These are phyloP conservation scores for Pyrenopolyporus hunteri DNA, from an alignment of 495 filamentous ascomycete genomes.

Conservation along the genomic window DNA sequence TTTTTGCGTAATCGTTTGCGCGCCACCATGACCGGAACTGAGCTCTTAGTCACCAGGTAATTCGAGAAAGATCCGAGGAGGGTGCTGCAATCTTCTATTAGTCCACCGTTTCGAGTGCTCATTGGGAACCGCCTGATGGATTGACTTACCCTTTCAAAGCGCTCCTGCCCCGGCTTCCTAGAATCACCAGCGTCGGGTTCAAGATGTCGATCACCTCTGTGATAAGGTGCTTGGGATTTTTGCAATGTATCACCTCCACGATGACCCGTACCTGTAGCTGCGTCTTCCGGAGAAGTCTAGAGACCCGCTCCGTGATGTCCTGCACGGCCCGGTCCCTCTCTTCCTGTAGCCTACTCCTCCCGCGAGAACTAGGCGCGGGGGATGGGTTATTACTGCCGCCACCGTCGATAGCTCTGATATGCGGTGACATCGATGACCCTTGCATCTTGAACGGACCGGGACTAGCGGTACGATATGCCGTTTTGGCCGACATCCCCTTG, in stretches of 20 bases:
- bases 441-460: constrained; percentile 39
- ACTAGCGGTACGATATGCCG: constrained; percentile 40
- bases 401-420: constrained; percentile 31
- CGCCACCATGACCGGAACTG: constrained; percentile 94
- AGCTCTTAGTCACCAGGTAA: constrained; percentile 93
- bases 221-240: constrained; percentile 85
- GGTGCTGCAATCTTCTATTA: constrained; percentile 30
- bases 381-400: constrained; percentile 44
- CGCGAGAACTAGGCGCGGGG: constrained; percentile 48
- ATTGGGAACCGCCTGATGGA: background rate
- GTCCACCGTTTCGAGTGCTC: background rate
- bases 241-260: constrained; percentile 97
- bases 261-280: constrained; percentile 87
- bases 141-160: constrained; percentile 85
- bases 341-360: constrained; percentile 66
- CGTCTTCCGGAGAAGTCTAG: constrained; percentile 86
- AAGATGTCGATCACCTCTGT: constrained; percentile 91
- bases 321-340: constrained; percentile 78
- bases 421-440: constrained; percentile 41
- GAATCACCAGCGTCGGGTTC: constrained; percentile 88
- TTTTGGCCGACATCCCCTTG: constrained; percentile 44
- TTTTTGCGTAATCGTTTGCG: constrained; percentile 79
- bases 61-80: constrained; percentile 94
- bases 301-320: constrained; percentile 77
- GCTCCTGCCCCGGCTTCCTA: constrained; percentile 87